Conservation (phyloP, 306 rosid species). For the Quercus rubra region DNA sequence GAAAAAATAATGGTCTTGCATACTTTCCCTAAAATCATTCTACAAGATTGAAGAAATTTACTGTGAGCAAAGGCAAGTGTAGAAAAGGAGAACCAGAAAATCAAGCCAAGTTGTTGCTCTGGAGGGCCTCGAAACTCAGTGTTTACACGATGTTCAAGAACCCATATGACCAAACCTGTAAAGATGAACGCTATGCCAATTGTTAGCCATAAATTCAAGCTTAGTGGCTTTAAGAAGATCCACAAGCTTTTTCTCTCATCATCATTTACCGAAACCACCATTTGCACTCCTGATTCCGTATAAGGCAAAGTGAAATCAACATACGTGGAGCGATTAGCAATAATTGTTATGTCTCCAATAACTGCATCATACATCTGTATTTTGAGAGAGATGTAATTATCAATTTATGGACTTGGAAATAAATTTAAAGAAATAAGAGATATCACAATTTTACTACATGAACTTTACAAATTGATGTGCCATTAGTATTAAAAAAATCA, state of each 20-base stretch:
- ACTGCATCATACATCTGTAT: conserved; percentile 24
- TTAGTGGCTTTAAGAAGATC: conserved; percentile 47
- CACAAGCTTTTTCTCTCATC: conserved; percentile 22
- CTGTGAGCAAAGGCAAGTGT: conserved; percentile 41
- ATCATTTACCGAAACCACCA: conserved; percentile 28
- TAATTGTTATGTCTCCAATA: conserved; percentile 42
- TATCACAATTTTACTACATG: no score
- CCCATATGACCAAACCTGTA: conserved; percentile 27
- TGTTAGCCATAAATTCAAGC: conserved; percentile 40
- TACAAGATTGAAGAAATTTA: not conserved
- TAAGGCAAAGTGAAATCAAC: conserved; percentile 43
- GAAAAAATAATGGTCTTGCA: no score
- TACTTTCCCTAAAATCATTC: not conserved
- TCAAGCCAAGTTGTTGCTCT: conserved; percentile 20
- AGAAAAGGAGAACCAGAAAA: conserved; percentile 40
- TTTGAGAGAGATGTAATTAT: not conserved
- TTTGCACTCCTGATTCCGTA: conserved; percentile 30
- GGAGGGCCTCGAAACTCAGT: conserved; percentile 19
- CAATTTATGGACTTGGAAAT: no score
- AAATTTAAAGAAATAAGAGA: not conserved
- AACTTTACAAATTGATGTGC: no score
- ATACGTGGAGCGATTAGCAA: conserved; percentile 17
- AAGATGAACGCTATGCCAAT: conserved; percentile 13
- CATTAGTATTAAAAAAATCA: no score
- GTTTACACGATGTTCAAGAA: conserved; percentile 30